Evolutionary conservation across 2,329 filamentous ascomycete species (phyloP), one percentile per base, ranked within the genome.

Genomic region (Hawksworthiomyces lignivorus): DNA sequence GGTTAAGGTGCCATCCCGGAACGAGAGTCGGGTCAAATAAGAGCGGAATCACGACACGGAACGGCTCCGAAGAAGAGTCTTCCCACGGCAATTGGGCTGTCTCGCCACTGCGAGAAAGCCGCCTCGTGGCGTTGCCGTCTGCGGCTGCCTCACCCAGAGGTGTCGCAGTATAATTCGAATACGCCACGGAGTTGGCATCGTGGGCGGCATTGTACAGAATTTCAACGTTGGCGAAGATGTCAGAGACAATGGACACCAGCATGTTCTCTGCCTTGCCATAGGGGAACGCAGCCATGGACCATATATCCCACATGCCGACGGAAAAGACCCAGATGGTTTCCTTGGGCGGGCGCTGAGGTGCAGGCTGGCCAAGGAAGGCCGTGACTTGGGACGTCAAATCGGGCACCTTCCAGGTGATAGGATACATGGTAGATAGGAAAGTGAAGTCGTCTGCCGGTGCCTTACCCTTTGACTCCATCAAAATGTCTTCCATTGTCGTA

Each of bases 241-340:
- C 56, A 10, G 54, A 49, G 5, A 63, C 53, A 22, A 68, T 57
- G 5, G 54, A 49, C 28, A 62, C 62, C 8, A 73, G 45, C 2
- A 64, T 43, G 1, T 54, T 49, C 24, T 63, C 60, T 9, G 66
- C 64, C 1, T 58, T 49, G 8, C 56, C 52, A 9, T 62, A 56
- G 1, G 72, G 71, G 15, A 74, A 51, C 3, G 69, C 60, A 1
- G 72, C 64, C 15, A 75, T 54, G 10, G 68, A 65, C 70, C 70
- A 76, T 37, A 74, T 55, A 43, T 76, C 72, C 71, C 72, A 75
- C 22, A 65, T 66, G n/a, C 72, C 72, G 41, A 74, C 65, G 9
- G 61, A 67, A 41, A 76, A 70, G 12, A 75, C 57, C 67, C 68
- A 75, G 12, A 75, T 50, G 0, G 72, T 75, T 45, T 74, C 67